Evolutionary conservation across 2,329 filamentous ascomycete genomes (phyloP).

Genomic region (Mollisiaceae sp.): DNA sequence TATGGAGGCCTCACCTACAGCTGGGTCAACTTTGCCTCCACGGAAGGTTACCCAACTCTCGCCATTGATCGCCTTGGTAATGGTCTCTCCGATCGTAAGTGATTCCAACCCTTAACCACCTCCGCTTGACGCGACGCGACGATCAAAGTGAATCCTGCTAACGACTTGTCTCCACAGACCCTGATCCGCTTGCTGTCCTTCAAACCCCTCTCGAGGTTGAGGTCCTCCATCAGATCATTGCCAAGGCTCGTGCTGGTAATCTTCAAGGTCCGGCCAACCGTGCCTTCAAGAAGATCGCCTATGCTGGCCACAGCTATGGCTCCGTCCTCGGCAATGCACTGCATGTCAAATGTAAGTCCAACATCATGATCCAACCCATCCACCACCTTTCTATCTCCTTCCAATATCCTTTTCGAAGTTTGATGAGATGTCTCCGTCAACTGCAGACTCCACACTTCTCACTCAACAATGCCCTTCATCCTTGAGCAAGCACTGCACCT

Average conservation of each 20-base stretch:
- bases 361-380: neutral
- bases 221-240: conserved; percentile 36
- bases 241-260: conserved; percentile 21
- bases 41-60: conserved; percentile 37
- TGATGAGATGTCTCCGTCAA: neutral
- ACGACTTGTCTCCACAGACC: conserved; percentile 27
- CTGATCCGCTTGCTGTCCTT: conserved; percentile 34
- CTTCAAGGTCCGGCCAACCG: conserved; percentile 17
- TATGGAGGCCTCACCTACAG: conserved; percentile 28
- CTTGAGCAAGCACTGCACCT: neutral
- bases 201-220: conserved; percentile 36
- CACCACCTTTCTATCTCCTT: neutral
- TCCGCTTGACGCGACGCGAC: conserved; percentile 7
- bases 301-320: conserved; percentile 39
- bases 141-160: neutral
- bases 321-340: conserved; percentile 35
- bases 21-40: conserved; percentile 35
- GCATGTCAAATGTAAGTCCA: conserved; percentile 25
- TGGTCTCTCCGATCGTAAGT: conserved; percentile 31
- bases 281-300: conserved; percentile 36
- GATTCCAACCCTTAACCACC: conserved; percentile 28
- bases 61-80: conserved; percentile 40
- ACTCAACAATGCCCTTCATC: neutral
- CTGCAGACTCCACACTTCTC: neutral
- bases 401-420: neutral